Evolutionary conservation across 2,329 filamentous ascomycete species (phyloP).

Genomic region (Fusarium sp.): DNA sequence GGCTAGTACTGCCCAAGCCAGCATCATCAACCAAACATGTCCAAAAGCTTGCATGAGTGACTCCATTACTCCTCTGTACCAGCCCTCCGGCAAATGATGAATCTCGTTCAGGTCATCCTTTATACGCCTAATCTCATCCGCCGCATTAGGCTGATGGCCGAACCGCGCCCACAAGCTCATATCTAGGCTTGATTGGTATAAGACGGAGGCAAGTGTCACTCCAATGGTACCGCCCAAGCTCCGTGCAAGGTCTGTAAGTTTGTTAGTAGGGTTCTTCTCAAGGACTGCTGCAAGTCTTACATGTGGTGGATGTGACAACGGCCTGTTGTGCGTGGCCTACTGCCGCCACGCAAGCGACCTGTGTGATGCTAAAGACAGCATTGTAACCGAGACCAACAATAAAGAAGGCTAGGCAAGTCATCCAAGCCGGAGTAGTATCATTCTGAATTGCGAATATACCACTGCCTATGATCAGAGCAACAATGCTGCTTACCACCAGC

Average conservation of each 20-base stretch:
- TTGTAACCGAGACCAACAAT: constrained; percentile 75
- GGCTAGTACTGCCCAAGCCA: not conserved
- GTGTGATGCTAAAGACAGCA: constrained; percentile 63
- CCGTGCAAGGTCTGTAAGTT: not conserved
- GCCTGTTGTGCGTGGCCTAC: constrained; percentile 8
- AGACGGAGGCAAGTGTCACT: not conserved
- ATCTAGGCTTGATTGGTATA: constrained; percentile 4
- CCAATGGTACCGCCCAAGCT: constrained; percentile 10
- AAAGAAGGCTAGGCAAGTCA: constrained; percentile 45
- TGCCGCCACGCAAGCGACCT: not conserved
- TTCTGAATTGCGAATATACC: not conserved
- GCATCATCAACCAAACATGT: constrained; percentile 5
- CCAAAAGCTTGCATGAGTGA: constrained; percentile 9
- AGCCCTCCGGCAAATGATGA: not conserved
- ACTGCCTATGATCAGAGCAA: constrained; percentile 51
- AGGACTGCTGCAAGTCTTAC: not conserved
- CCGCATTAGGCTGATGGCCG: not conserved
- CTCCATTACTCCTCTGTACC: constrained; percentile 3
- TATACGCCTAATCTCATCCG: not conserved
- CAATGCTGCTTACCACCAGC: constrained; percentile 51
- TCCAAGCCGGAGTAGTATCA: not conserved
- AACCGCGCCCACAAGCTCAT: not conserved
- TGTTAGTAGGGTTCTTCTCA: not conserved
- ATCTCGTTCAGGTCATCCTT: not conserved
- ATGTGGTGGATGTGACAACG: not conserved